Conservation (phyloP, 2,329 filamentous ascomycete species). For the Emergomyces pasteurianus region DNA sequence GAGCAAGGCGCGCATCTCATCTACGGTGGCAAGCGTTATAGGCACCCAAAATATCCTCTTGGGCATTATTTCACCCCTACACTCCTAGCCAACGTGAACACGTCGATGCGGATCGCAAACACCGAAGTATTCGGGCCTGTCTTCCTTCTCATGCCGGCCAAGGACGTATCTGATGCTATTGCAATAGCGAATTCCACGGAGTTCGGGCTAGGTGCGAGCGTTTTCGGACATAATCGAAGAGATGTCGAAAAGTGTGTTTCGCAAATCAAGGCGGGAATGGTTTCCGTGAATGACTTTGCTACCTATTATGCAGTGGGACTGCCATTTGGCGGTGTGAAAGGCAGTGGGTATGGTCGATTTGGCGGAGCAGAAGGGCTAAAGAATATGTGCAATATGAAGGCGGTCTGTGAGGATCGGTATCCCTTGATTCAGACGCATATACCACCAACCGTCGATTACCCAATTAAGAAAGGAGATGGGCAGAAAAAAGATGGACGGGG, state of each 20-base stretch:
- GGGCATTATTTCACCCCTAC: slow-evolving; percentile 93
- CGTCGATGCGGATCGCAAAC: slow-evolving; percentile 74
- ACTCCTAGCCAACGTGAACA: slow-evolving; percentile 77
- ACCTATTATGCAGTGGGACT: slow-evolving; percentile 87
- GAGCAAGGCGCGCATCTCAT: slow-evolving; percentile 66
- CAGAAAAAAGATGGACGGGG: slow-evolving; percentile 41
- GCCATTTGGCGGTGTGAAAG: slow-evolving; percentile 83
- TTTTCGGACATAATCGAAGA: slow-evolving; percentile 62
- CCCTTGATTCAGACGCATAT: slow-evolving; percentile 58
- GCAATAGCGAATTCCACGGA: slow-evolving; percentile 68
- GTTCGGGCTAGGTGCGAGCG: slow-evolving; percentile 78
- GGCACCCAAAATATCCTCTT: slow-evolving; percentile 59
- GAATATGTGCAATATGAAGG: slow-evolving; percentile 76
- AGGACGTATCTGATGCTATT: slow-evolving; percentile 55
- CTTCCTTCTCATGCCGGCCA: slow-evolving; percentile 70
- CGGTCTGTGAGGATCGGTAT: slow-evolving; percentile 65
- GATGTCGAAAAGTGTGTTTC: slow-evolving; percentile 53
- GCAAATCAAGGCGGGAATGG: slow-evolving; percentile 72
- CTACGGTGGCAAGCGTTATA: slow-evolving; percentile 60
- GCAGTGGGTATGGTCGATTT: slow-evolving; percentile 86
- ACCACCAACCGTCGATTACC: slow-evolving; percentile 69
- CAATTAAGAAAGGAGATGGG: slow-evolving; percentile 52
- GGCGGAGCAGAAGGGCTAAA: slow-evolving; percentile 80
- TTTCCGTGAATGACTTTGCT: slow-evolving; percentile 91
- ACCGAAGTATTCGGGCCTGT: slow-evolving; percentile 90